These are phyloP conservation scores for Lipomyces chichibuensis DNA, from an alignment of 805 yeast species.

Conservation along the genomic window DNA sequence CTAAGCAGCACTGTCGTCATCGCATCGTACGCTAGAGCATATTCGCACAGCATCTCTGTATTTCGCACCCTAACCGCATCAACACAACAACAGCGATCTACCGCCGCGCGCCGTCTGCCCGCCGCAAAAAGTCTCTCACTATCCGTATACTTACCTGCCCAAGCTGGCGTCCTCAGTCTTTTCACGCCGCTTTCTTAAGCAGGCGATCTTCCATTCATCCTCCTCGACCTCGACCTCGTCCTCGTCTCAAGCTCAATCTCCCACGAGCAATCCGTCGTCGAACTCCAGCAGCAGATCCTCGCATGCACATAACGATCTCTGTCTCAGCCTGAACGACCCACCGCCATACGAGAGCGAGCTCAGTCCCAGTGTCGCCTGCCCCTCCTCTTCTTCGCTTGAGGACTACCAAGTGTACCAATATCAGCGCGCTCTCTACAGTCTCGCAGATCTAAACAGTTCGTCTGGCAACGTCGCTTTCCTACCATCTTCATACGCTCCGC, in stretches of 20 bases:
- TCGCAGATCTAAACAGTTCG: slow-evolving; percentile 7
- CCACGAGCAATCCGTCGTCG: neutral
- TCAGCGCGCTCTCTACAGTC: slow-evolving; percentile 9
- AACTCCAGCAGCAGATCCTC: neutral
- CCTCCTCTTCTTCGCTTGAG: neutral
- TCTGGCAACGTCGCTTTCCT: slow-evolving; percentile 9
- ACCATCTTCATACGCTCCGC: slow-evolving; percentile 10
- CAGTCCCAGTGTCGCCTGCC: slow-evolving; percentile 6
- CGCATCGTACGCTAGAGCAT: no score
- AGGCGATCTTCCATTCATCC: slow-evolving; percentile 28
- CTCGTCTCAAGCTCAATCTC: neutral
- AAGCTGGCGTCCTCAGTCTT: slow-evolving; percentile 29
- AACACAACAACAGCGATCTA: no score
- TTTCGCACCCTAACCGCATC: no score
- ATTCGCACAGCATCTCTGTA: no score
- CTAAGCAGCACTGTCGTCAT: no score
- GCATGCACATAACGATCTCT: slow-evolving; percentile 15
- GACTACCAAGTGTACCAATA: slow-evolving; percentile 5
- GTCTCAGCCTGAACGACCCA: slow-evolving; percentile 13
- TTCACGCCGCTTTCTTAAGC: slow-evolving; percentile 35
- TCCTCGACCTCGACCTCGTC: slow-evolving; percentile 21
- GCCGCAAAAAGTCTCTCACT: no score
- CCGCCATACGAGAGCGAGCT: slow-evolving; percentile 19
- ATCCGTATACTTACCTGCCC: neutral
- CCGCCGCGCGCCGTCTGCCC: no score